phyloP scores from a whole-genome alignment of 306 rosid genomes.

The Pterocarpus macrocarpus region DNA sequence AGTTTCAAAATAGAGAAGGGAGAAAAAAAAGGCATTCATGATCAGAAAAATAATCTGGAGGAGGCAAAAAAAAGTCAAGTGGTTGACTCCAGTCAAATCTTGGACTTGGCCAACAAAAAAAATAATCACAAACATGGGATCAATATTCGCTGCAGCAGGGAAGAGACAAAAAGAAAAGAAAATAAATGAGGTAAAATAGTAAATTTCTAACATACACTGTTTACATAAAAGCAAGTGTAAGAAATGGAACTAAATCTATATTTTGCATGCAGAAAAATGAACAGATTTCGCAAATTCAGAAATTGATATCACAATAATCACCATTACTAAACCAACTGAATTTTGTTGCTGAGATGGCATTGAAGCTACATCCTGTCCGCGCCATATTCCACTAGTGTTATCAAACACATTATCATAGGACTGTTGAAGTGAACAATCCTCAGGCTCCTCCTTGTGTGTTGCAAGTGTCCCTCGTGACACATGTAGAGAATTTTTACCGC shows the following conservation, averaged over 20 bases:
- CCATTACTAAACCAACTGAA: constrained; percentile 67
- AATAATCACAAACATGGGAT: neutral
- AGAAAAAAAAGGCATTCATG: constrained; percentile 7
- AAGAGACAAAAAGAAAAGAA: constrained; percentile 23
- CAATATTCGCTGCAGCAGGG: neutral
- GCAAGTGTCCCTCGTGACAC: constrained; percentile 63
- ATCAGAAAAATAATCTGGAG: neutral
- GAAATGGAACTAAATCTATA: neutral
- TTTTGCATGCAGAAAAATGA: neutral
- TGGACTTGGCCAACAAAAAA: neutral
- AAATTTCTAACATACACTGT: constrained; percentile 8
- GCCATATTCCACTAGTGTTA: constrained; percentile 47
- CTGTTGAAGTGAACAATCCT: constrained; percentile 69
- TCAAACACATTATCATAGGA: constrained; percentile 58
- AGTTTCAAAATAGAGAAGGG: constrained; percentile 24
- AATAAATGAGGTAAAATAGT: neutral
- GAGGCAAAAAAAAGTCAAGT: neutral
- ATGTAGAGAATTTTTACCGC: constrained; percentile 56
- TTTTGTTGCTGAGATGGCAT: constrained; percentile 51
- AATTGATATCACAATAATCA: constrained; percentile 41
- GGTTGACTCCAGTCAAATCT: constrained; percentile 8
- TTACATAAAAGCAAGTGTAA: neutral
- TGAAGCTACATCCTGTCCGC: constrained; percentile 51
- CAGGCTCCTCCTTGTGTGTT: constrained; percentile 73
- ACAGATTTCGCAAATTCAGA: constrained; percentile 30